Percentiles rank a stretch among this genome's conserved stretches.
Evolutionary conservation across 768 basidiomycete species (phyloP).

Genomic region (Boletus vinaceobasis): DNA sequence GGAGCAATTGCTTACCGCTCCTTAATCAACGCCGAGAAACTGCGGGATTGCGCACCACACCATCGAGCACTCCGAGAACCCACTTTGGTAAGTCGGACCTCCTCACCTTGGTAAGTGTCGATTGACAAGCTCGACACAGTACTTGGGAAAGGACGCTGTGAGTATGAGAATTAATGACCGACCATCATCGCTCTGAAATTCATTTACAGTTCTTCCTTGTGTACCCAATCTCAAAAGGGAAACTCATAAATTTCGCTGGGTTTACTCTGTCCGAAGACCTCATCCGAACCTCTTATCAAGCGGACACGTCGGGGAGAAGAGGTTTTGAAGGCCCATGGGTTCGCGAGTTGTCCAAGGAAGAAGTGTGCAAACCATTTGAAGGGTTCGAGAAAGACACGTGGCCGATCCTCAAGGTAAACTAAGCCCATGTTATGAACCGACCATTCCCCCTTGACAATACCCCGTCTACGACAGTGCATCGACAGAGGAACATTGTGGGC

Average conservation of each 20-base stretch:
- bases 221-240: constrained; percentile 59
- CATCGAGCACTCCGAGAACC: constrained; percentile 48
- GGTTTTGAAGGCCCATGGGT: constrained; percentile 44
- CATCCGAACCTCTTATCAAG: constrained; percentile 43
- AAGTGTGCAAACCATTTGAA: constrained; percentile 44
- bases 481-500: constrained; percentile 58
- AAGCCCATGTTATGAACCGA: constrained; percentile 6
- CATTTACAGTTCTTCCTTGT: constrained; percentile 51
- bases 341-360: constrained; percentile 40
- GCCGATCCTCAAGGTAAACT: constrained; percentile 47
- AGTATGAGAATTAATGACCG: constrained; percentile 10
- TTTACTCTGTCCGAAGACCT: constrained; percentile 49
- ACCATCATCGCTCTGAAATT: not conserved
- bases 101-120: not conserved
- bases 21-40: constrained; percentile 49
- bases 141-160: constrained; percentile 51
- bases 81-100: constrained; percentile 39
- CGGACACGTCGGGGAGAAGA: constrained; percentile 11
- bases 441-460: not conserved
- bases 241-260: constrained; percentile 60
- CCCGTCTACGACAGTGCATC: constrained; percentile 41
- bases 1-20: constrained; percentile 59
- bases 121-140: constrained; percentile 35
- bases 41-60: constrained; percentile 41
- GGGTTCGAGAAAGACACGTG: constrained; percentile 61